phyloP scores from a whole-genome alignment of 176 grass and related monocot species.

The Poa pratensis region DNA sequence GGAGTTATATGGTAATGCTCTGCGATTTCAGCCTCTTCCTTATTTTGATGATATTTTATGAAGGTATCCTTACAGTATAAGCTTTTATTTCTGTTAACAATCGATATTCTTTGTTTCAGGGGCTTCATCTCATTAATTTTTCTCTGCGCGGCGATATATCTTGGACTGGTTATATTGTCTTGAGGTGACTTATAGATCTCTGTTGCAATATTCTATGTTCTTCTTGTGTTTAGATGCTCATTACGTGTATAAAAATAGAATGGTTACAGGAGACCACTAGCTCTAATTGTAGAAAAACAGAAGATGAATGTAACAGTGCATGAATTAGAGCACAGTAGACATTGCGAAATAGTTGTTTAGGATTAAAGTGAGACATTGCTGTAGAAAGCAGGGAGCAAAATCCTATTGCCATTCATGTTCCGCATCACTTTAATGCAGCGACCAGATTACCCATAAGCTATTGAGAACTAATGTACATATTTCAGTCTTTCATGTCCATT shows the following conservation, averaged over 20 bases:
- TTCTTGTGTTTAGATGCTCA: neutral
- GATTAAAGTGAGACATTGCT: neutral
- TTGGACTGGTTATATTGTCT: conserved; percentile 93
- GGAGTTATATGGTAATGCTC: conserved; percentile 86
- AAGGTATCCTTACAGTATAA: neutral
- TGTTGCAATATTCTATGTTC: neutral
- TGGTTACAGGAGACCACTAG: neutral
- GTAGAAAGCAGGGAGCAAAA: neutral
- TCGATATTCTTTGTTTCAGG: conserved; percentile 59
- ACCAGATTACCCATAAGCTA: neutral
- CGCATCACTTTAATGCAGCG: neutral
- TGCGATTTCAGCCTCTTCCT: neutral
- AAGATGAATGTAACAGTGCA: neutral
- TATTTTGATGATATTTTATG: conserved; percentile 24
- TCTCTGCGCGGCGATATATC: conserved; percentile 79
- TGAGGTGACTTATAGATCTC: conserved; percentile 58
- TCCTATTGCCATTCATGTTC: neutral
- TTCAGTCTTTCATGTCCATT: neutral
- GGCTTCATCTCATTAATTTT: conserved; percentile 91
- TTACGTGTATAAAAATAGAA: neutral
- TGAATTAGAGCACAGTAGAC: neutral
- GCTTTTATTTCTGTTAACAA: conserved; percentile 22
- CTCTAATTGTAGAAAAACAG: neutral
- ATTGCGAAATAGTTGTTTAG: no score
- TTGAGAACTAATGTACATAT: neutral